Evolutionary conservation across 371 early-diverging fungal genomes (phyloP).

Genomic region (Circinella umbellata): DNA sequence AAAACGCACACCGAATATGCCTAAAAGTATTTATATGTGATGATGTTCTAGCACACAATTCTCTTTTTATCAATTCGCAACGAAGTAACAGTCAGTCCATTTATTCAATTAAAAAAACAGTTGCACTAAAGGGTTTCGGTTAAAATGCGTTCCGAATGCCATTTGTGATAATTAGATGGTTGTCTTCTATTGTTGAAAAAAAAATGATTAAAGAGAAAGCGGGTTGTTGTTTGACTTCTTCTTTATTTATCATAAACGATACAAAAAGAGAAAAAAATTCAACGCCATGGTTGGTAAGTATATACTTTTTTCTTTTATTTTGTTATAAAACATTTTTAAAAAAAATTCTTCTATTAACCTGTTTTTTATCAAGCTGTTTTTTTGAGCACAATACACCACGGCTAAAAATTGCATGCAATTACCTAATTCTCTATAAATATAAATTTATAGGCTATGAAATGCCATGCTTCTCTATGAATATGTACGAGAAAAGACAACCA

Average conservation of each 20-base stretch:
- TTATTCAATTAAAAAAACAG: neutral
- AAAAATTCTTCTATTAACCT: neutral
- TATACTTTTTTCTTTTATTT: neutral
- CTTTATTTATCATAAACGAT: no score
- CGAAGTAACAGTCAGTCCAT: no score
- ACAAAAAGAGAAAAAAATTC: neutral
- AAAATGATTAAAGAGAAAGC: neutral
- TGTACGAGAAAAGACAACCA: no score
- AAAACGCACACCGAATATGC: no score
- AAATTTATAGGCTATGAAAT: no score
- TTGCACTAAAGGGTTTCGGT: neutral
- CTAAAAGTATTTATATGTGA: no score
- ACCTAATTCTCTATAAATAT: no score
- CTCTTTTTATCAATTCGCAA: no score
- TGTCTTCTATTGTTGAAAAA: neutral
- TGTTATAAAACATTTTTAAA: no score
- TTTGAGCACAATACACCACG: conserved; percentile 23
- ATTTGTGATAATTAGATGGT: neutral
- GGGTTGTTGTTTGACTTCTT: neutral
- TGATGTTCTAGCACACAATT: no score
- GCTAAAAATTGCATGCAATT: no score
- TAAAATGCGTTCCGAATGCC: neutral
- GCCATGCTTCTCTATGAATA: no score
- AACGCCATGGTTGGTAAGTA: conserved; percentile 1
- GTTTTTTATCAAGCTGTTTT: neutral